A percentile compares a stretch with the other conserved stretches of the same genome.
Evolutionary conservation across 768 basidiomycete genomes (phyloP).

Genomic region (Mycena floridula): DNA sequence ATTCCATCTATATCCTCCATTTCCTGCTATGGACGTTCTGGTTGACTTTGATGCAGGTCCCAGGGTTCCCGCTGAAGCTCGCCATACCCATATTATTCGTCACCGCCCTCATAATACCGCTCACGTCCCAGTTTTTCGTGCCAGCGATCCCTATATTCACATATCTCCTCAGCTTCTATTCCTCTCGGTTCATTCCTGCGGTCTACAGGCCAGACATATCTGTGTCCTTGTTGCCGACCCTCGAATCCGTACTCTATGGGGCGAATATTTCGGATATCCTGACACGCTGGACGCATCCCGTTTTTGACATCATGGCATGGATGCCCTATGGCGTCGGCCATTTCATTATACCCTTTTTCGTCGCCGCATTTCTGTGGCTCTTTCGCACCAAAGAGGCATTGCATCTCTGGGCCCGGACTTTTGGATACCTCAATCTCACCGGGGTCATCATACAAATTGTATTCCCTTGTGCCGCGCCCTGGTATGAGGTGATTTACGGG

Average conservation of each 20-base stretch:
- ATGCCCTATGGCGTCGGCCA: slow-evolving; percentile 94
- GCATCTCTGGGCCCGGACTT: slow-evolving; percentile 78
- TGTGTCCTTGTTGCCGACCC: slow-evolving; percentile 88
- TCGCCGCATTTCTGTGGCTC: slow-evolving; percentile 84
- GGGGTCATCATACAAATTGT: slow-evolving; percentile 87
- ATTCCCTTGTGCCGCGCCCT: slow-evolving; percentile 90
- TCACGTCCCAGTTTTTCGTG: slow-evolving; percentile 87
- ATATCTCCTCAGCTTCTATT: slow-evolving; percentile 85
- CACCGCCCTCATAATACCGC: slow-evolving; percentile 67
- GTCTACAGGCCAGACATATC: slow-evolving; percentile 75
- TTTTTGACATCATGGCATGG: slow-evolving; percentile 94
- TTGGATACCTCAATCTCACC: slow-evolving; percentile 89
- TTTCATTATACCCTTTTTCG: slow-evolving; percentile 80
- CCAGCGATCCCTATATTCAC: slow-evolving; percentile 83
- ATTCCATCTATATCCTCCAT: slow-evolving; percentile 63
- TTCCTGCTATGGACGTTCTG: slow-evolving; percentile 59
- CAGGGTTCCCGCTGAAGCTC: slow-evolving; percentile 69
- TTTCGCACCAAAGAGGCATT: slow-evolving; percentile 79
- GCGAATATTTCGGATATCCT: slow-evolving; percentile 98
- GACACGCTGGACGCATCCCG: slow-evolving; percentile 87
- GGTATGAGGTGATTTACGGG: slow-evolving; percentile 98
- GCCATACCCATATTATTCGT: slow-evolving; percentile 68
- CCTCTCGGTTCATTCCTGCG: slow-evolving; percentile 79
- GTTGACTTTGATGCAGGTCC: slow-evolving; percentile 65
- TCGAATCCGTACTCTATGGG: slow-evolving; percentile 93